A percentile compares a stretch with the other conserved stretches of the same genome.
Conservation (phyloP, 2,329 filamentous ascomycete genomes). For the Neopestalotiopsis sp. region DNA sequence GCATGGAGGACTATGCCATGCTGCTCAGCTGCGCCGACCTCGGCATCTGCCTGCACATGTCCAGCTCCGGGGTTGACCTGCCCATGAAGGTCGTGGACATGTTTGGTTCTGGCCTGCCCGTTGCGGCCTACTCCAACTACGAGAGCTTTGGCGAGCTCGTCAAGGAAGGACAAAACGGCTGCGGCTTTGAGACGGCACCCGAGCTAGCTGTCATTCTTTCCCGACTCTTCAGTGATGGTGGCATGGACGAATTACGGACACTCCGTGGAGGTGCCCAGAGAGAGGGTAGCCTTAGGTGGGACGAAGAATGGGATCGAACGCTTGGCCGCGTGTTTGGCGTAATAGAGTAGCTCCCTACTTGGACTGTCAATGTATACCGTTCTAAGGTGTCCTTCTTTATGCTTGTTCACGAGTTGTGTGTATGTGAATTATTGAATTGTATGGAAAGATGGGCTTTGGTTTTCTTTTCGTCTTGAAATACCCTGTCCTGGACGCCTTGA, state of each 20-base stretch:
- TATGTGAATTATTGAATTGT: background rate
- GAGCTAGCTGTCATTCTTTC: constrained; percentile 69
- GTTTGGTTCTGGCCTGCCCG: constrained; percentile 93
- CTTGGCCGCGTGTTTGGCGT: constrained; percentile 73
- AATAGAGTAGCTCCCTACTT: constrained; percentile 21
- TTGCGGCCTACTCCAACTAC: constrained; percentile 84
- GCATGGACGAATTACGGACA: constrained; percentile 57
- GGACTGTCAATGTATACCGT: background rate
- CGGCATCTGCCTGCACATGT: constrained; percentile 90
- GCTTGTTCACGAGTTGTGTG: background rate
- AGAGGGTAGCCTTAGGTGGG: constrained; percentile 83
- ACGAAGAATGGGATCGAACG: constrained; percentile 89
- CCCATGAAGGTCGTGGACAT: constrained; percentile 99
- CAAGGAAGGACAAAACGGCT: constrained; percentile 82
- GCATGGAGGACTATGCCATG: constrained; percentile 80
- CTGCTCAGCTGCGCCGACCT: constrained; percentile 86
- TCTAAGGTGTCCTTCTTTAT: background rate
- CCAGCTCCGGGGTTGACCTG: constrained; percentile 91
- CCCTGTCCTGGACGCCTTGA: background rate
- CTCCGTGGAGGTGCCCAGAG: constrained; percentile 73
- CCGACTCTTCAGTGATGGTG: constrained; percentile 63
- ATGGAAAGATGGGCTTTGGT: background rate
- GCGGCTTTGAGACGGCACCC: constrained; percentile 76
- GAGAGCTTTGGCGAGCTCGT: constrained; percentile 93
- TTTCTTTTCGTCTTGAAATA: background rate